Base-by-base conservation (phyloP, 306 rosid genomes). In the Fagus sylvatica region DNA sequence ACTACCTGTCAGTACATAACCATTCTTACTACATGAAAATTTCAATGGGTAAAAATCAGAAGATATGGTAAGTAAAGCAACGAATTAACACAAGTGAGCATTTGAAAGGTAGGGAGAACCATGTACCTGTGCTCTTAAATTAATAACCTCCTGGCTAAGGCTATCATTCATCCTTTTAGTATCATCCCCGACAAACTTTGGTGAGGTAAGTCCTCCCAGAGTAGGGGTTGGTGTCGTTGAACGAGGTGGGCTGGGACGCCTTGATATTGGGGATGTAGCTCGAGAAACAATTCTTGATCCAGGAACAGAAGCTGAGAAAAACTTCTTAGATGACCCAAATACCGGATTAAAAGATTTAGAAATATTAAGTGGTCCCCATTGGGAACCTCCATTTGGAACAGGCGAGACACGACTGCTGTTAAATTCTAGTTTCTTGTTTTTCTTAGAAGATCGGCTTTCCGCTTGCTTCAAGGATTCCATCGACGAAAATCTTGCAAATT, bases 191-290 rank as follows among this genome's bases (percentile, higher is more conserved):
- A 73, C 97, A 69, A 95, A 85, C 82, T 93, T 95, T 62, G 99
- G 98, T 48, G 99, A 89, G 49, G 96, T 88, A 76, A 95, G 99
- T 81, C 99, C 99, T 78, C 97, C 99, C 36, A 95, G 84, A 67
- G 99, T 95, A 76, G 99, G 99, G 70, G 98, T 95, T 64, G 99
- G 99, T 57, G 99, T 95, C 30, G 99, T 95, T 80, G 99, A 93
- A 70, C 99, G 99, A 19, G 98, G 99, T 56, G 99, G 99, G 86
- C 99, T 95, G 48, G 98, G 91, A 46, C 98, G 89, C 89, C 99
- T 93, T 48, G 99, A 95, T 81, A 95, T 89, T 66, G 99, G 99
- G 69, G 98, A 92, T 80, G 99, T 95, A 73, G 99, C 99, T 78
- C 99, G 89, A 56, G 99, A 95, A 79, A 91, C 97, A 85, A 95